Conservation (phyloP, 2,329 filamentous ascomycete species). For the Botrytis tulipae region DNA sequence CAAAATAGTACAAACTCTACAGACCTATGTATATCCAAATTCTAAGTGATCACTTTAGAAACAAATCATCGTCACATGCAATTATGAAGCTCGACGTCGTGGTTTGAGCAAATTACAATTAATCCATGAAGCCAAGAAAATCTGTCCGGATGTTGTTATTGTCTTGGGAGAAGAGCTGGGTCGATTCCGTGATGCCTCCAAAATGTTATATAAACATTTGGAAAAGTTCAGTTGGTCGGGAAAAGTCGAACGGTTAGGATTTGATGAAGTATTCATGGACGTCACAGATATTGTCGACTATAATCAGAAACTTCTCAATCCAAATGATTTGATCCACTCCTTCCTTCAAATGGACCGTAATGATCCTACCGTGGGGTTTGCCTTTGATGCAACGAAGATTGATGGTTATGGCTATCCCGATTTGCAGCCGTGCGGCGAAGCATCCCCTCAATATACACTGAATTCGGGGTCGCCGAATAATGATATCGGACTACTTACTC, state of each 20-base stretch:
- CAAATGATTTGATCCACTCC: constrained; percentile 59
- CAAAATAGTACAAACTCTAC: not conserved
- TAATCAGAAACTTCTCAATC: constrained; percentile 72
- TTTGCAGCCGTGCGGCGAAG: constrained; percentile 15
- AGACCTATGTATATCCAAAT: not conserved
- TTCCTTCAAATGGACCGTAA: constrained; percentile 75
- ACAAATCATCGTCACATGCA: constrained; percentile 81
- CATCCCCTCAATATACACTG: not conserved
- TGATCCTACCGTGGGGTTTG: constrained; percentile 78
- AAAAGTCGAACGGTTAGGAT: constrained; percentile 77
- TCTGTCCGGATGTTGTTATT: constrained; percentile 82
- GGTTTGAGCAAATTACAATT: constrained; percentile 80
- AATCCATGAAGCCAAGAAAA: constrained; percentile 73
- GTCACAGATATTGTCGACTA: constrained; percentile 84
- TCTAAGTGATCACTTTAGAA: constrained; percentile 42
- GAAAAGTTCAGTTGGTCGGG: constrained; percentile 73
- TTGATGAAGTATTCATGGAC: constrained; percentile 77
- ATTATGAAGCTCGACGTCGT: constrained; percentile 81
- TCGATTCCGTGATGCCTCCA: constrained; percentile 82
- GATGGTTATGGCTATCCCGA: constrained; percentile 52
- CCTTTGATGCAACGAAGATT: constrained; percentile 68
- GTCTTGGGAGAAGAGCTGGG: constrained; percentile 84
- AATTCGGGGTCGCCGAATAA: constrained; percentile 19
- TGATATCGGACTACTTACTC: constrained; percentile 37
- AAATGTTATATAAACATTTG: constrained; percentile 72